These are phyloP conservation scores for Garcia nutans DNA, from an alignment of 345 rosid genomes.

Conservation along the genomic window DNA sequence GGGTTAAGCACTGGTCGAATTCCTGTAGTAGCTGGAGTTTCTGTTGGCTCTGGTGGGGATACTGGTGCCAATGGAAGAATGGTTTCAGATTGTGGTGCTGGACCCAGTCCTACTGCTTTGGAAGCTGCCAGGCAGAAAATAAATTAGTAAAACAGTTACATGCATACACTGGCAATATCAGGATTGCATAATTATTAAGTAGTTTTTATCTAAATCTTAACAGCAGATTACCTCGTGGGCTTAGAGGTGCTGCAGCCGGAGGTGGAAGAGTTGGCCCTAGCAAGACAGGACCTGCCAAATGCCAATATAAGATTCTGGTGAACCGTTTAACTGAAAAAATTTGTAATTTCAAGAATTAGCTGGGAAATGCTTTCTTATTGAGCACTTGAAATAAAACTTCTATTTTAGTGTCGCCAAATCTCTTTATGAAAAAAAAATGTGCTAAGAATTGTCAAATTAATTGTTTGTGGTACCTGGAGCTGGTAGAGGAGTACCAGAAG, in stretches of 20 bases:
- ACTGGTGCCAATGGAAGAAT: constrained; percentile 28
- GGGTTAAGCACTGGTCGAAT: constrained; percentile 42
- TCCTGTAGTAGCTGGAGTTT: constrained; percentile 21
- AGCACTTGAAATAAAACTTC: background rate
- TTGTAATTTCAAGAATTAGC: background rate
- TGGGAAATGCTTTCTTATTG: background rate
- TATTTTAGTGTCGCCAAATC: too few relatives aligned
- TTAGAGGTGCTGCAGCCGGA: constrained; percentile 42
- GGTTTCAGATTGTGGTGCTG: constrained; percentile 29
- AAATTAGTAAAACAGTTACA: background rate
- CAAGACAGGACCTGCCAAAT: constrained; percentile 57
- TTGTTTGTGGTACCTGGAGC: constrained; percentile 61
- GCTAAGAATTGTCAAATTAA: too few relatives aligned
- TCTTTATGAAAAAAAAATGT: too few relatives aligned
- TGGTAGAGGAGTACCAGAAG: constrained; percentile 77
- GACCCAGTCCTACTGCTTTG: constrained; percentile 33
- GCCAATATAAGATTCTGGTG: background rate
- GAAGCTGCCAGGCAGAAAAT: constrained; percentile 37
- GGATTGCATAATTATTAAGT: background rate
- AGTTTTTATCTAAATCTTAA: background rate
- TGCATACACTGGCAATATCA: background rate
- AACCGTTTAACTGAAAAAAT: background rate
- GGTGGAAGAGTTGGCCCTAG: constrained; percentile 58
- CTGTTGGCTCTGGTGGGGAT: constrained; percentile 23
- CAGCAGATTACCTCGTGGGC: constrained; percentile 48